Evolutionary conservation across 768 basidiomycete genomes (phyloP).

Genomic region (Imleria badia): DNA sequence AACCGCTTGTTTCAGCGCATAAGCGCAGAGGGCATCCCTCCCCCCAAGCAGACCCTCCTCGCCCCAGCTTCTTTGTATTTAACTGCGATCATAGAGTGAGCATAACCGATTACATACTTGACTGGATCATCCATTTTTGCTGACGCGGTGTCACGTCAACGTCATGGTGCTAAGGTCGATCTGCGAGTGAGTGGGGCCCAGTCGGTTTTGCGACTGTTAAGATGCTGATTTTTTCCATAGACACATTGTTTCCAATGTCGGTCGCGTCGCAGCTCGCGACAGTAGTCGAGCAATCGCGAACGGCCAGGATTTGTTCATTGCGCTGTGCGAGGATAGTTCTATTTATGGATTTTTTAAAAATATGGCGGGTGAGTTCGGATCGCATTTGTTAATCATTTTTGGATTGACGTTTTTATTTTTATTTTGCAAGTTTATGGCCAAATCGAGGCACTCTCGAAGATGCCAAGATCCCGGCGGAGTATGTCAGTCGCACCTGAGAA

Average conservation of each 20-base stretch:
- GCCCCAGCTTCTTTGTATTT: conserved; percentile 87
- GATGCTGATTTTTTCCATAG: conserved; percentile 38
- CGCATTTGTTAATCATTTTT: conserved; percentile 20
- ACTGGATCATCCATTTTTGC: conserved; percentile 17
- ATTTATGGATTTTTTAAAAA: conserved; percentile 83
- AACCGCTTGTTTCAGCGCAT: conserved; percentile 62
- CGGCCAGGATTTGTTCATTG: conserved; percentile 79
- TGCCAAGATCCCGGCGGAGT: conserved; percentile 58
- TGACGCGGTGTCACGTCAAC: conserved; percentile 24
- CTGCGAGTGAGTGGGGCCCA: conserved; percentile 70
- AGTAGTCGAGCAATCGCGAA: conserved; percentile 76
- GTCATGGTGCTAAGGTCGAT: conserved; percentile 54
- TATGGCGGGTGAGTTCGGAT: conserved; percentile 67
- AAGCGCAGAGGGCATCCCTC: conserved; percentile 49
- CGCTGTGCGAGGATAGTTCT: conserved; percentile 86
- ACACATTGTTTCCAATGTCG: conserved; percentile 81
- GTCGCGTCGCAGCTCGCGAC: conserved; percentile 82
- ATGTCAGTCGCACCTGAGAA: conserved; percentile 67
- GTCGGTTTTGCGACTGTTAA: background rate
- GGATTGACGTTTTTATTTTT: conserved; percentile 18
- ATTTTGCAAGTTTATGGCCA: conserved; percentile 64
- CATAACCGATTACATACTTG: conserved; percentile 24
- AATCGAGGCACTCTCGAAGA: conserved; percentile 66
- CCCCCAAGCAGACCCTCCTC: conserved; percentile 53
- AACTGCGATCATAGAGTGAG: conserved; percentile 92